Evolutionary conservation across 768 basidiomycete genomes (phyloP), one percentile per base, ranked within the genome.

Genomic region (Cystobasidiopsis lactophilus): DNA sequence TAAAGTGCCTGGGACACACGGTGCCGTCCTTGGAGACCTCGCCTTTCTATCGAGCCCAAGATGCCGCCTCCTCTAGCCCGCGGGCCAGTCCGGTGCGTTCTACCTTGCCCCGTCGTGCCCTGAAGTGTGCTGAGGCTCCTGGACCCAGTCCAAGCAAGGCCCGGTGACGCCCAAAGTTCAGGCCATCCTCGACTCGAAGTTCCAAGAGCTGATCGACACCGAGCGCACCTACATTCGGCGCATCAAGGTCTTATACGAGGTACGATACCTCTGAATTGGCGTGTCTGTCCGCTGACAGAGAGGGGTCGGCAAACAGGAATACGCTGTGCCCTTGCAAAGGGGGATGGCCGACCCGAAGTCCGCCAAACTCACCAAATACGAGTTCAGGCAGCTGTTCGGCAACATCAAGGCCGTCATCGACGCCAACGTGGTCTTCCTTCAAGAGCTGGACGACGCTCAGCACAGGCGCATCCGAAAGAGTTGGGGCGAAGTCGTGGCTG

Each of bases 311-410:
- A n/a, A n/a, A n/a, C n/a, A n/a, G 9, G 33, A 35, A 16, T 35
- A 35, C 33, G 33, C 33, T 16, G 16, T 7, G 16, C 16, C 7
- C 16, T 16, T 35, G 33, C 9, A 35, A 16, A 7, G 16, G 33
- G 7, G 9, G 10, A 18, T 29, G 45, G 21, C 16, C 45, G 29
- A 47, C 24, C 16, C 30, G 9, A 7, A 43, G 9, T 29, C 29
- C 30, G 45, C 23, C 18, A n/a, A 10, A 33, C 10, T 44, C 21
- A 24, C 44, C 29, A 27, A 16, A 19, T 95, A 91, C 65, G 83
- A 95, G 65, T 89, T 89, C 31, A 88, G 83, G 58, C 83, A 77
- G 1, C 73, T 98, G 23, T 96, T 98, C 60, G 85, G 84, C 51
- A 96, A 98, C 67, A 50, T 64, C 51, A 60, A 61, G 38, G 50